Base-by-base conservation (phyloP, 805 yeast genomes). In the Yamadazyma endophytica region DNA sequence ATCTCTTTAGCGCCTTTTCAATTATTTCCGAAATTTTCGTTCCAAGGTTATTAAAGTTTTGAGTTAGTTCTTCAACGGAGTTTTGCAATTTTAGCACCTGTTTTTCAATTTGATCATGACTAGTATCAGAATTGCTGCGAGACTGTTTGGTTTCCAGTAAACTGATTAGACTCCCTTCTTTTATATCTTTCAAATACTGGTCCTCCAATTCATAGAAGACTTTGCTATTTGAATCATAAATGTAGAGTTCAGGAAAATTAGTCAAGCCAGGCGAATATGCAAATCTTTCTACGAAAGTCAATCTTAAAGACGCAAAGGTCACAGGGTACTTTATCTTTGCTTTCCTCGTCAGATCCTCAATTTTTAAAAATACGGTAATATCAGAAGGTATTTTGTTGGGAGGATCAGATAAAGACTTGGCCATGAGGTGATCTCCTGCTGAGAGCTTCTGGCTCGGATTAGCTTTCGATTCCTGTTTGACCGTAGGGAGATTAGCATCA, bases 171-270 rank as follows among this genome's bases (percentile, higher is more conserved):
- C 77, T 64, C 0, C 87, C 88, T 2, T 68, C 67, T 28, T 56
- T 52, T 1, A 90, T 64, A 24, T 82, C 89, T 0, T 21, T n/a
- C 30, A 41, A 30, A 21, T 29, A 36, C n/a, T 64, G 64, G 24
- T 87, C 89, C 39, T 89, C 97, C 14, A 90, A 57, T 52, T 90
- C 96, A 50, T 84, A 92, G 1, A 81, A 68, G 1, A 88, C 69
- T 0, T 73, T 73, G 19, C 71, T 64, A 2, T 58, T 52, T 0
- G 73, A 69, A 37, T 85, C 94, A 38, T 71, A 77, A 5, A 88
- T 67, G 45, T 83, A 82, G 17, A 92, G 73, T 9, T 80, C 83
- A 0, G 97, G 97, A 43, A 87, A 86, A 1, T 74, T 57, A 9
- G 76, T 72, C 1, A 75, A 55, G 0, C 82, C 81, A 0, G 95